Evolutionary conservation across 163 green algal genomes (phyloP), one percentile per base, ranked within the genome.

Genomic region (Coccomyxa subellipsoidea): DNA sequence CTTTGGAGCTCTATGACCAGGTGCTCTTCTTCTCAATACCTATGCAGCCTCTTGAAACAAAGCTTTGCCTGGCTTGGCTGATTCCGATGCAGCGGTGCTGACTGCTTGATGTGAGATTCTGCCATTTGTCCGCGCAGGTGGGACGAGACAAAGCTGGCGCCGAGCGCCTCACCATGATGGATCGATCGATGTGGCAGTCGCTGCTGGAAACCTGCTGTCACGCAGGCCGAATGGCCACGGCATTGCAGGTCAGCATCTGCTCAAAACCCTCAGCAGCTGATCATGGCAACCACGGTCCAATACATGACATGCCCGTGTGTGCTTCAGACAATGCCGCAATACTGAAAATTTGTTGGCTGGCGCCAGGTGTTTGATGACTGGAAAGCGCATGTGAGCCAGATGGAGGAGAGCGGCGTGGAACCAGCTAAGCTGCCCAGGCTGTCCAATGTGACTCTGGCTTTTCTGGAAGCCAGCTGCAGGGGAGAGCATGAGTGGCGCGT

Each of bases 291-390:
- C n/a, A n/a, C n/a, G n/a, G n/a, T n/a, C n/a, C n/a, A n/a, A n/a
- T n/a, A n/a, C n/a, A n/a, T n/a, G n/a, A n/a, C n/a, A n/a, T n/a
- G n/a, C n/a, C n/a, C n/a, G n/a, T n/a, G n/a, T n/a, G n/a, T n/a
- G n/a, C n/a, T n/a, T n/a, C n/a, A n/a, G n/a, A n/a, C n/a, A n/a
- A n/a, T n/a, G n/a, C n/a, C n/a, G n/a, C n/a, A n/a, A n/a, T n/a
- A n/a, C n/a, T n/a, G n/a, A n/a, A n/a, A n/a, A n/a, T n/a, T n/a
- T n/a, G n/a, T n/a, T n/a, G n/a, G n/a, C n/a, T n/a, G n/a, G n/a
- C n/a, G n/a, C n/a, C 81, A 86, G 78, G 85, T 94, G 8, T 94
- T 93, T 87, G 89, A 94, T 83, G 88, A 93, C 59, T 94, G 88
- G 89, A 93, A 94, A 84, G 78, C 70, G 0, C 83, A 84, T 4